Percentiles rank a stretch among this genome's conserved stretches.
Conservation (phyloP, 257 asterid genomes). For the Capsicum pubescens region DNA sequence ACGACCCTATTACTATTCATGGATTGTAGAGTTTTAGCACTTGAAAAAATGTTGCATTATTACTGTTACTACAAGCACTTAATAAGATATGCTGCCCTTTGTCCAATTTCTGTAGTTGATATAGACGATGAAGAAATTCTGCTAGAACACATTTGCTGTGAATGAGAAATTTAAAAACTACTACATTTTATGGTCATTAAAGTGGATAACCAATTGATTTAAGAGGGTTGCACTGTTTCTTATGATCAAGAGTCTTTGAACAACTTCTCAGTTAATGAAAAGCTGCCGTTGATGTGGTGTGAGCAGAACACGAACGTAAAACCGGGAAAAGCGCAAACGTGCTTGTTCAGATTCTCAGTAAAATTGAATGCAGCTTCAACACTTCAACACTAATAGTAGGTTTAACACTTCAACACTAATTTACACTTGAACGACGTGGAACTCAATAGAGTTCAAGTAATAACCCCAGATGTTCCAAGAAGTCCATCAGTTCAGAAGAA, state of each 20-base stretch:
- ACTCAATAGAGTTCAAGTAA: neutral
- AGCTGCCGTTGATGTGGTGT: neutral
- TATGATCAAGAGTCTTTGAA: neutral
- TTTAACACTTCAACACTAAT: neutral
- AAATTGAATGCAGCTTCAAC: too few relatives aligned
- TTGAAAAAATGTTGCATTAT: neutral
- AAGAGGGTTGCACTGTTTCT: neutral
- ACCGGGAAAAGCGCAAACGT: neutral
- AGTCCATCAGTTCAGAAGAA: constrained; percentile 2
- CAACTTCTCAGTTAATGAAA: neutral
- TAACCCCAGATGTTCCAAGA: neutral
- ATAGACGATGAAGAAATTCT: neutral
- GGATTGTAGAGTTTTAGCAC: neutral
- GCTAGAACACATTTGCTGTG: neutral
- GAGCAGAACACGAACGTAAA: neutral
- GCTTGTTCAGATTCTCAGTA: neutral
- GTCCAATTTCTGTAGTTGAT: neutral
- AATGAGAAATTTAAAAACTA: neutral
- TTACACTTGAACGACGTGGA: constrained; percentile 5
- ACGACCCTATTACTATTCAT: neutral
- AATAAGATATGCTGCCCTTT: neutral
- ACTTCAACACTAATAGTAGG: too few relatives aligned
- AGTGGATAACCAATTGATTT: neutral
- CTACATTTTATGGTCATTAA: neutral
- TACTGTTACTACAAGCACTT: neutral